Percentiles rank a stretch among this genome's conserved stretches.
Conservation (phyloP, 371 early-diverging fungal species). For the Mortierella sp. region DNA sequence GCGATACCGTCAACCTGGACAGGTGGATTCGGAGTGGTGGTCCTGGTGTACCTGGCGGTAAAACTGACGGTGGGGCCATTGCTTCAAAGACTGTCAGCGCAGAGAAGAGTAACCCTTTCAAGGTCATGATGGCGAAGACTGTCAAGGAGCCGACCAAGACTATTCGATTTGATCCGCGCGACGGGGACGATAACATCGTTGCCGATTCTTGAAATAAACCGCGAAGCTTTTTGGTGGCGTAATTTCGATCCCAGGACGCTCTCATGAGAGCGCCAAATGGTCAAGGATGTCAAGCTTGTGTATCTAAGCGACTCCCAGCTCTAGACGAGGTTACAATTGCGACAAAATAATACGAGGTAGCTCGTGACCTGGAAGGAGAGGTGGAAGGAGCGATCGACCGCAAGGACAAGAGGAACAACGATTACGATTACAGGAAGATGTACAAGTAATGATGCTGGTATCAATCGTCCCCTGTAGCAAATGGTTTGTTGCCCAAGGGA, state of each 20-base stretch:
- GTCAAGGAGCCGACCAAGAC: neutral
- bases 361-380: neutral
- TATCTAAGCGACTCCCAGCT: neutral
- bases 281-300: neutral
- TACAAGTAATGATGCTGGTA: too few species aligned
- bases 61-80: neutral
- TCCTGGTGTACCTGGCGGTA: neutral
- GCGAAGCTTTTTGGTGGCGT: conserved; percentile 10
- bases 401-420: too few species aligned
- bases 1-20: conserved; percentile 27
- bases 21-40: conserved; percentile 32
- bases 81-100: neutral
- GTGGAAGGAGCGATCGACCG: too few species aligned
- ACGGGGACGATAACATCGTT: neutral
- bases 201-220: neutral
- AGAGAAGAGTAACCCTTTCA: conserved; percentile 1
- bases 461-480: neutral
- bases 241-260: neutral
- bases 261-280: neutral
- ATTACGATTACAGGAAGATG: too few species aligned
- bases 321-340: neutral
- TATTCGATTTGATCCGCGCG: conserved; percentile 28
- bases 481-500: neutral
- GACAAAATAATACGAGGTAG: neutral
- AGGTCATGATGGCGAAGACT: neutral